Base-by-base conservation (phyloP, 805 yeast genomes). In the Lachancea waltii region DNA sequence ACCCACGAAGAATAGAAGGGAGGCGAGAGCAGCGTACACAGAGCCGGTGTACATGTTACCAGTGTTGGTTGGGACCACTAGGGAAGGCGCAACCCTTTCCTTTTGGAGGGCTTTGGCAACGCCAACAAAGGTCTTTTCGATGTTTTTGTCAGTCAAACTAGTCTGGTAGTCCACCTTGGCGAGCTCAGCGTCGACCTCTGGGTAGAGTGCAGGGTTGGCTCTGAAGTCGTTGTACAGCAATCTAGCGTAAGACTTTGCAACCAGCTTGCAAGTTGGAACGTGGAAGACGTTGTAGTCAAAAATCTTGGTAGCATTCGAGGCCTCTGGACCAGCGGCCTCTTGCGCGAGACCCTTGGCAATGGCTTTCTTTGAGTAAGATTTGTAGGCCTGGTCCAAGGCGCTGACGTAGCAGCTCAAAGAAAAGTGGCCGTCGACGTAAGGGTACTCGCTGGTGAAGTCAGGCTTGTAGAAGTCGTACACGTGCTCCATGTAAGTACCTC, bases 11-110 rank as follows among this genome's bases (percentile, higher is more conserved):
- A 73, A 77, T 53, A 92, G 70, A 48, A 86, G 68, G 10, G 97
- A 90, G 22, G 90, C 73, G 43, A 92, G 73, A 6, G 95, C 76
- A 24, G 95, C 80, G 75, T 84, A 92, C 33, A 86, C 79, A 24
- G 96, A 85, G 47, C 89, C 97, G 31, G 97, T 85, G 75, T 92
- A 92, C 85, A 89, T 83, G 75, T 92, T 92, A 68, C 99, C 99
- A 46, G 95, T 86, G 68, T 90, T 90, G 47, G 97, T 90, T 58
- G 97, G 90, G 31, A 87, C 86, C 51, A 68, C 71, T 63, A 92
- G 70, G 14, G 95, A 79, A 24, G 95, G 92, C 36, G 70, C 69
- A 42, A 92, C 86, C 63, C 85, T 77, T 56, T 70, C 74, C 47
- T 75, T 74, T 45, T 77, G 69, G 46, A 69, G 65, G 44, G 74